phyloP scores from a whole-genome alignment of 2,329 filamentous ascomycete genomes.

The Colletotrichum spaethianum region DNA sequence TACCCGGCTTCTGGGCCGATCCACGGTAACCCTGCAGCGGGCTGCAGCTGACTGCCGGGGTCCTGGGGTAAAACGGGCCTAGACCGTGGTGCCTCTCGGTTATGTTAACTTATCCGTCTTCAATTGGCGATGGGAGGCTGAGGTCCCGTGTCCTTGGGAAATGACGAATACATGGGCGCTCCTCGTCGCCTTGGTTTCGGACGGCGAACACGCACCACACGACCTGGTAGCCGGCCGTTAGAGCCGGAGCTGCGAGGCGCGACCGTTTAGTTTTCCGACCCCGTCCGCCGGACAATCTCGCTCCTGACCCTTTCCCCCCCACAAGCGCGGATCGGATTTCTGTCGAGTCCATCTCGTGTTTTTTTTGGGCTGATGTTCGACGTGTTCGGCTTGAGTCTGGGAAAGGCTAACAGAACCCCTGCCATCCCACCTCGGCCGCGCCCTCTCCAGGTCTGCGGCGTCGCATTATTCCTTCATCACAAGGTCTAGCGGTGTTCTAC shows the following conservation, averaged over 20 bases:
- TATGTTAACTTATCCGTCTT: neutral
- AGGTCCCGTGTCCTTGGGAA: constrained; percentile 4
- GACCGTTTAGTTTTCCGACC: neutral
- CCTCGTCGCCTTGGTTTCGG: neutral
- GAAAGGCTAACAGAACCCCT: neutral
- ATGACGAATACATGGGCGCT: neutral
- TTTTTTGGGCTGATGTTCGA: constrained; percentile 1
- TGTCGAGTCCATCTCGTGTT: constrained; percentile 8
- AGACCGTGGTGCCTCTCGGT: neutral
- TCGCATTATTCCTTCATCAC: neutral
- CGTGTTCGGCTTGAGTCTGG: neutral
- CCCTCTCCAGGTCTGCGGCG: neutral
- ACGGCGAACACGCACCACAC: neutral
- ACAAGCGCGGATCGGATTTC: constrained; percentile 20
- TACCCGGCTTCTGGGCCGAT: neutral
- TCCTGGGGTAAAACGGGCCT: neutral
- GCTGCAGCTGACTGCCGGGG: constrained; percentile 22
- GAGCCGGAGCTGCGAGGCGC: neutral
- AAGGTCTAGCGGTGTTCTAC: neutral
- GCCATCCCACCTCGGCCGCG: neutral
- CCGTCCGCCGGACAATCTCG: neutral
- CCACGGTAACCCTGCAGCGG: constrained; percentile 16
- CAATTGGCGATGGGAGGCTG: neutral
- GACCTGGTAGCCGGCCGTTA: neutral
- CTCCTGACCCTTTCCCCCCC: too few relatives aligned